Evolutionary conservation across 2,329 filamentous ascomycete genomes (phyloP), one percentile per base, ranked within the genome.

Genomic region (Ascochyta viciae-villosae): DNA sequence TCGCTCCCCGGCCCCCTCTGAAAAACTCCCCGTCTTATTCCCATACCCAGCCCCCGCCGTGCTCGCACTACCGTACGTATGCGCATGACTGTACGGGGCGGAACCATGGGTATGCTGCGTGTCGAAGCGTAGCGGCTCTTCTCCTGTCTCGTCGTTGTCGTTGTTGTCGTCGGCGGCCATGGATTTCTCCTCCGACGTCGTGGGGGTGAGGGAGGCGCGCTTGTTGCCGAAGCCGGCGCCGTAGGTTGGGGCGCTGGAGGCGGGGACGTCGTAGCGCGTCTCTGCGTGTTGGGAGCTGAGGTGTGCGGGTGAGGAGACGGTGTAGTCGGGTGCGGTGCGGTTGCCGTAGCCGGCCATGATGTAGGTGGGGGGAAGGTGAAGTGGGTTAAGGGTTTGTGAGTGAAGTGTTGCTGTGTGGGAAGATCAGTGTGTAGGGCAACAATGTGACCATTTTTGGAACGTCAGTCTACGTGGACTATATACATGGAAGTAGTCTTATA

Each of bases 1-100:
- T 19, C 35, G 2, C 7, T 42, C 33, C 3, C 41, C 19, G 19
- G 19, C 19, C 4, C 31, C n/a, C 27, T 12, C 16, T 5, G 13
- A 13, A 56, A 71, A 71, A 6, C 57, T 51, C 26, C 66, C 72
- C 15, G 74, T 74, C 61, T 78, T 78, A 46, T 77, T 78, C 34
- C 76, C 76, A 44, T 69, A 77, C 9, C 74, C 74, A 0, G 75
- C 75, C 1, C 75, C 74, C 6, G 66, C 73, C 2, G 69, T 72
- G 0, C 62, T 66, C 1, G 73, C 74, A 53, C 66, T 72, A 7
- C 72, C 72, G 50, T 71, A 67, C 8, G 54, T 60, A 8, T 55
- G 65, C 10, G 60, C 59, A 9, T 67, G 62, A 1, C 54, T 65
- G 35, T 73, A 73, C 2, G 70, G 68, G 12, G 62, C 58, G 6